Conservation (phyloP, 768 basidiomycete species). For the Naganishia friedmannii region DNA sequence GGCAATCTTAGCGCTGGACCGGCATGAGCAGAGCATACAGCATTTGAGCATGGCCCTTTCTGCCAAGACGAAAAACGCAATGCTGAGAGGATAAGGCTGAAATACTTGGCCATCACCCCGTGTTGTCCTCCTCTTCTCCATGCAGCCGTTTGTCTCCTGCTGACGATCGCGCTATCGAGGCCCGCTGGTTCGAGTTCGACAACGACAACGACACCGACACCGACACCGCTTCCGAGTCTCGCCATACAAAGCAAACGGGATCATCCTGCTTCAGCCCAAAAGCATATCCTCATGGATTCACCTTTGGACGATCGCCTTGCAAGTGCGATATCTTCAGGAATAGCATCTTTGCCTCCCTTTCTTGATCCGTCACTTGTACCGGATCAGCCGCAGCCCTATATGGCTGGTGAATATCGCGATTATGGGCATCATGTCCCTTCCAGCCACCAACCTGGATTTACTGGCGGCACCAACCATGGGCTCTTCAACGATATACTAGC, state of each 20-base stretch:
- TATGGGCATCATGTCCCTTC: conserved; percentile 4
- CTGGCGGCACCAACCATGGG: neutral
- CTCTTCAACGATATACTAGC: conserved; percentile 21
- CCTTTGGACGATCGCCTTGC: neutral
- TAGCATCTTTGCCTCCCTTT: neutral
- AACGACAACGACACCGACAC: no score
- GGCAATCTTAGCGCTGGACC: neutral
- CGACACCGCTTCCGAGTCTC: neutral
- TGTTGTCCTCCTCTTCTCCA: neutral
- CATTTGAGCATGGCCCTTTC: no score
- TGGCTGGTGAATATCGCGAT: conserved; percentile 4
- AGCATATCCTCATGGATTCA: neutral
- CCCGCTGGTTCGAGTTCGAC: no score
- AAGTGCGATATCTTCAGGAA: neutral
- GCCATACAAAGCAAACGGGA: conserved; percentile 1
- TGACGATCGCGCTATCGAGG: neutral
- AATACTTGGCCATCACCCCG: neutral
- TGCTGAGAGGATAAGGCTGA: conserved; percentile 5
- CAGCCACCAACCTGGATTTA: conserved; percentile 1
- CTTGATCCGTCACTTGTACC: neutral
- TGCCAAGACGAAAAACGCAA: conserved; percentile 1
- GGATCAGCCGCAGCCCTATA: conserved; percentile 1
- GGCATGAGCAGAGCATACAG: no score
- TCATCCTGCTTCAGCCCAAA: neutral
- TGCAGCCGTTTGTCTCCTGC: neutral